These are phyloP conservation scores for Aspergillus fischeri DNA, from an alignment of 2,329 filamentous ascomycete genomes.

Conservation along the genomic window DNA sequence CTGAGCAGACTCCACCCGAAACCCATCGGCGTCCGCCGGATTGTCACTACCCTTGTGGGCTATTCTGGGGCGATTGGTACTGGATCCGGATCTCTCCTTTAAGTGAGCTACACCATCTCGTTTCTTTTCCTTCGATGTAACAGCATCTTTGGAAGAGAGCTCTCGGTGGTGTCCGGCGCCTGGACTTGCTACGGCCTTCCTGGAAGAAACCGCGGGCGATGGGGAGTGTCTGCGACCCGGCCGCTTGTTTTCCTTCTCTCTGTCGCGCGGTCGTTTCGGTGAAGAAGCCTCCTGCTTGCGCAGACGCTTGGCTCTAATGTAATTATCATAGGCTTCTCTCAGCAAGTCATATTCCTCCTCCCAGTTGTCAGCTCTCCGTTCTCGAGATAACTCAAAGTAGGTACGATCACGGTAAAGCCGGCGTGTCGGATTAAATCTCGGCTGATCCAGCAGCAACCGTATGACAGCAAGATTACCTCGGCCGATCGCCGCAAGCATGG, in stretches of 20 bases:
- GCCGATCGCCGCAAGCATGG: conserved; percentile 90
- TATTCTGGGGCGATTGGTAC: conserved; percentile 19
- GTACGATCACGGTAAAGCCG: conserved; percentile 68
- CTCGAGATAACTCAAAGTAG: conserved; percentile 82
- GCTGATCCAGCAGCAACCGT: conserved; percentile 70
- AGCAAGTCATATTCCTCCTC: conserved; percentile 80
- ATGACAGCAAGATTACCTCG: conserved; percentile 82
- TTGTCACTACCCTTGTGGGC: conserved; percentile 22
- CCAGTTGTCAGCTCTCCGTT: conserved; percentile 82
- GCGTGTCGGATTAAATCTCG: conserved; percentile 76
- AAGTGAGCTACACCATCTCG: conserved; percentile 18
- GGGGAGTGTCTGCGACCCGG: conserved; percentile 32
- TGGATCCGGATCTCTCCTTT: conserved; percentile 21
- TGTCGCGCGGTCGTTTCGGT: conserved; percentile 37
- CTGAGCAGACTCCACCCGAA: conserved; percentile 24
- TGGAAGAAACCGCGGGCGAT: conserved; percentile 34
- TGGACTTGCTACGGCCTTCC: conserved; percentile 31
- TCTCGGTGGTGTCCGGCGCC: conserved; percentile 23
- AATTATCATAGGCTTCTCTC: conserved; percentile 56
- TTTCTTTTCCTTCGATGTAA: conserved; percentile 23
- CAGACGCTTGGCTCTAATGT: conserved; percentile 27
- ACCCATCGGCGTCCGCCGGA: conserved; percentile 31
- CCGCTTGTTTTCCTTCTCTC: conserved; percentile 37
- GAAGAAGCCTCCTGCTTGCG: conserved; percentile 34
- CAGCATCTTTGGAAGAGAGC: conserved; percentile 20